Base-by-base conservation (phyloP, 2,329 filamentous ascomycete genomes). In the Penicillium italicum region DNA sequence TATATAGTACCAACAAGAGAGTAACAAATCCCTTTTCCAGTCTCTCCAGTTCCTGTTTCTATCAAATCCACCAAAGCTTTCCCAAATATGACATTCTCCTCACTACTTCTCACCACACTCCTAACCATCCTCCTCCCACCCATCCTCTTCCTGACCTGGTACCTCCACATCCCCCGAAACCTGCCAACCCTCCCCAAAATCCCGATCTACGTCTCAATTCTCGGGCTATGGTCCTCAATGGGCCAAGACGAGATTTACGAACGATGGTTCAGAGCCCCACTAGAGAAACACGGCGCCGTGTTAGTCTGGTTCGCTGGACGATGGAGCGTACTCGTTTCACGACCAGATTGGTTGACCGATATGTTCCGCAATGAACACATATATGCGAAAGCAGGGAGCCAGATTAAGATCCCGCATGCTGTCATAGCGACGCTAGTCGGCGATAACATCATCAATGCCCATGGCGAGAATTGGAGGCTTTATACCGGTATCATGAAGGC, bases 291-390 rank as follows among this genome's bases (percentile, higher is more conserved):
- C 47, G 68, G 79, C 4, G 79, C 78, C 1, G 79, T 80, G 18
- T 75, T 79, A 53, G 66, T 81, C 28, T 81, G 78, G 68, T 80
- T 80, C 33, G 78, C 74, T 1, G 77, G 76, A 0, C 73, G 72
- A 38, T 81, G 79, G 79, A 80, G 78, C 44, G 68, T 81, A 3
- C 66, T 81, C 11, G 74, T 80, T 0, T 75, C 74, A 44, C 72
- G 72, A 5, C 78, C 79, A 1, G 62, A 71, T 0, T 78, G 76
- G 54, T 58, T 82, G 4, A 70, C 72, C 4, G 74, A 79, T 42
- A 65, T 72, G 57, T 70, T 72, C 34, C 68, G 66, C 14, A 65
- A 70, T 34, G 69, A 72, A 45, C 53, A 69, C 10, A 42, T 64
- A 5, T 70, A 68, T 47, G 60, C 63, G 10, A 78, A 76, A 61